phyloP scores from a whole-genome alignment of 179 eudicot genomes.

The Beta corolliflora region DNA sequence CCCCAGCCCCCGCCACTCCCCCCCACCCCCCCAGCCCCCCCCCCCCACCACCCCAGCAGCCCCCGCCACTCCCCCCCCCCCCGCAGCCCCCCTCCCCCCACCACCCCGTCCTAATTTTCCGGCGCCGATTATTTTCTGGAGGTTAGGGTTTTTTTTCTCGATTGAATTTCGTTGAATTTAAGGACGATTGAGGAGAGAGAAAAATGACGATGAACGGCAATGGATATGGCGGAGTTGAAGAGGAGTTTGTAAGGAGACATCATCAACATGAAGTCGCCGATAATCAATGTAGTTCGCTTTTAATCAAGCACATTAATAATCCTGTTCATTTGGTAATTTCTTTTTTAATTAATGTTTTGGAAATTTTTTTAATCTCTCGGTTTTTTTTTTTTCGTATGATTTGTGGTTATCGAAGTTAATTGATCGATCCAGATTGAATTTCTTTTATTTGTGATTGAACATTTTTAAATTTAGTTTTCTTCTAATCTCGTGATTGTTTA shows the following conservation, averaged over 20 bases:
- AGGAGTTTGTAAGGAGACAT: too few species aligned
- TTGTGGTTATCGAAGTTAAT: neutral
- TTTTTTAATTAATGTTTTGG: neutral
- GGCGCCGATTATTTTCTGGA: constrained; percentile 10
- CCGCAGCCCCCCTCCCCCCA: too few species aligned
- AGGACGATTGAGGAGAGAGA: neutral
- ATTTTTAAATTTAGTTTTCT: constrained; percentile 2
- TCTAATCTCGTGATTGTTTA: neutral
- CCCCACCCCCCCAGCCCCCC: too few species aligned
- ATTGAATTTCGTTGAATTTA: neutral
- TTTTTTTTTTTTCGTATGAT: neutral
- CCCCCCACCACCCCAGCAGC: too few species aligned
- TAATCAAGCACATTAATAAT: too few species aligned
- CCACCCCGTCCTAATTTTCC: too few species aligned
- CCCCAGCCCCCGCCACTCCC: too few species aligned
- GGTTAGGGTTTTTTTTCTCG: constrained; percentile 7
- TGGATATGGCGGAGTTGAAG: constrained; percentile 31
- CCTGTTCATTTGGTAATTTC: constrained; percentile 45
- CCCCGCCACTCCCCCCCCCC: too few species aligned
- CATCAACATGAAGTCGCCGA: too few species aligned
- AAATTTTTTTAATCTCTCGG: neutral
- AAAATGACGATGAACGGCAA: constrained; percentile 30
- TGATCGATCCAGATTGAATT: constrained; percentile 7
- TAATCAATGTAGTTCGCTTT: too few species aligned
- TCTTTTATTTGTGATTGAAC: neutral